A percentile compares a stretch with the other conserved stretches of the same genome.
Evolutionary conservation across 768 basidiomycete species (phyloP).

Genomic region (Tulasnella sp.): DNA sequence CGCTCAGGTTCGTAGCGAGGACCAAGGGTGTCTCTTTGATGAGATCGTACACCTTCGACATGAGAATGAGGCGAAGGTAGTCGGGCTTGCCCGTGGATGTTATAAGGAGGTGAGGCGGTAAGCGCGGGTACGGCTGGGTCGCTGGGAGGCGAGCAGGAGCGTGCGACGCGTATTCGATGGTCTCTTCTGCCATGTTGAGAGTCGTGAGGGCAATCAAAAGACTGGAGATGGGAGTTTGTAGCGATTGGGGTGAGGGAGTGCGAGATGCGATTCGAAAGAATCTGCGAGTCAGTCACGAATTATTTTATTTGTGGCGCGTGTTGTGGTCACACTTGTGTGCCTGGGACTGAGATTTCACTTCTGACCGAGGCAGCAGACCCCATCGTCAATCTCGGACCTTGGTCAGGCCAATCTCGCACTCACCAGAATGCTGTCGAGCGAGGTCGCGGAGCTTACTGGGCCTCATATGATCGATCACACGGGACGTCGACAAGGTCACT

Average conservation of each 20-base stretch:
- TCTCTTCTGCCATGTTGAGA: neutral
- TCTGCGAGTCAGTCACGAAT: neutral
- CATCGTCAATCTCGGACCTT: neutral
- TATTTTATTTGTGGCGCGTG: neutral
- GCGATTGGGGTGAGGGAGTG: too few species aligned
- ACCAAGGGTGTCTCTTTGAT: conserved; percentile 85
- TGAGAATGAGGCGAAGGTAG: conserved; percentile 78
- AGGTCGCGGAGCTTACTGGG: neutral
- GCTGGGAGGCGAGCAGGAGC: neutral
- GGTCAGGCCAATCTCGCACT: neutral
- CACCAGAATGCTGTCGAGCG: neutral
- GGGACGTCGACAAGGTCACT: neutral
- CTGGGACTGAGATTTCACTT: neutral
- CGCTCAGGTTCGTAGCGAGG: conserved; percentile 72
- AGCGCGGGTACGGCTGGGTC: conserved; percentile 41
- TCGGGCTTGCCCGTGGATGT: conserved; percentile 56
- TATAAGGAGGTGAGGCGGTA: conserved; percentile 53
- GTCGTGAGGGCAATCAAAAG: too few species aligned
- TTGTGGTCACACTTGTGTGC: neutral
- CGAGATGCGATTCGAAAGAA: too few species aligned
- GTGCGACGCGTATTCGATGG: conserved; percentile 9
- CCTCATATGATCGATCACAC: neutral
- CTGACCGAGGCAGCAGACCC: neutral
- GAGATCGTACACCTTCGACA: conserved; percentile 84
- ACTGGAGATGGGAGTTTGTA: neutral